phyloP scores from a whole-genome alignment of 495 filamentous ascomycete genomes.

The Neurospora cerealis region DNA sequence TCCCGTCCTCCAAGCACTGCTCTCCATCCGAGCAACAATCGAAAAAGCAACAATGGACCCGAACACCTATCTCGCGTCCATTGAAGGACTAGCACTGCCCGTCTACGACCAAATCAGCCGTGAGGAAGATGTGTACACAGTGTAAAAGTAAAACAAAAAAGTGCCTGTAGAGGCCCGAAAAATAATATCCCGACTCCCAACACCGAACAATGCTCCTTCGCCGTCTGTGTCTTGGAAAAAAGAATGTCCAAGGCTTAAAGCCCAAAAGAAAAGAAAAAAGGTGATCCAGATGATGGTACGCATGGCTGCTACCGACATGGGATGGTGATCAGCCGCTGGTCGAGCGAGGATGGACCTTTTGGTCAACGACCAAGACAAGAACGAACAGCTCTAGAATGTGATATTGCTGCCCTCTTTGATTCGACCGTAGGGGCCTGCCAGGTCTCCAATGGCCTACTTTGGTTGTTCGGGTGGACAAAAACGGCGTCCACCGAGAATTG shows the following conservation, averaged over 20 bases:
- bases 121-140: not conserved
- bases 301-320: no score
- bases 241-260: no score
- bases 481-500: not conserved
- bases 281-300: no score
- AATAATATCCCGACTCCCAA: not conserved
- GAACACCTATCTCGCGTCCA: not conserved
- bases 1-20: not conserved
- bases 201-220: not conserved
- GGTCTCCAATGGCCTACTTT: not conserved
- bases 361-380: no score
- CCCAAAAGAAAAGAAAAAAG: no score
- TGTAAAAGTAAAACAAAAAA: not conserved
- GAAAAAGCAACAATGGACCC: not conserved
- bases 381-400: not conserved
- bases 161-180: not conserved
- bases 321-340: no score
- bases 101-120: not conserved
- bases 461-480: not conserved
- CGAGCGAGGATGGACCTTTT: no score
- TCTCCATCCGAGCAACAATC: not conserved
- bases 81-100: not conserved
- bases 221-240: no score
- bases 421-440: not conserved
- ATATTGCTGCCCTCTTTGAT: not conserved